Conservation (phyloP, 2,329 filamentous ascomycete genomes). For the Dryadomyces sulphureus region DNA sequence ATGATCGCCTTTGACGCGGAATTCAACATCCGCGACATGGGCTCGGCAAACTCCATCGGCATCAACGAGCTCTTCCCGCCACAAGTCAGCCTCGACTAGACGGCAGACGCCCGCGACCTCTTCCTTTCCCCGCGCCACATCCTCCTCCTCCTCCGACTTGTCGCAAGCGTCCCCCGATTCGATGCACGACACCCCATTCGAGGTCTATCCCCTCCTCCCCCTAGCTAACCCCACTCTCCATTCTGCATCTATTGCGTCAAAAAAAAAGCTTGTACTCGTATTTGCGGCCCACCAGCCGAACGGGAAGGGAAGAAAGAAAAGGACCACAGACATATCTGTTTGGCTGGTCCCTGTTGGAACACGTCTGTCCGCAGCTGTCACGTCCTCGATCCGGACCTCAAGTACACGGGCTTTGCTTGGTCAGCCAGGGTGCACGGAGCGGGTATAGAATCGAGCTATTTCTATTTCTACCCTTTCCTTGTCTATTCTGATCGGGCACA, state of each 20-base stretch:
- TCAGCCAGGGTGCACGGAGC: conserved; percentile 6
- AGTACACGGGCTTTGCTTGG: neutral
- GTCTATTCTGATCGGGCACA: neutral
- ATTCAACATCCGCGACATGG: conserved; percentile 9
- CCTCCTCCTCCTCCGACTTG: too few relatives aligned
- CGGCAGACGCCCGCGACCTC: neutral
- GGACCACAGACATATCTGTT: neutral
- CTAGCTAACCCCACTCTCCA: neutral
- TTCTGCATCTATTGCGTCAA: neutral
- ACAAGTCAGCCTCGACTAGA: conserved; percentile 9
- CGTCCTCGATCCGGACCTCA: neutral
- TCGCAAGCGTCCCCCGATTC: too few relatives aligned
- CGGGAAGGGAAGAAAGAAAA: neutral
- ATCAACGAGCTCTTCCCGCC: conserved; percentile 7
- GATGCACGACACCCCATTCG: neutral
- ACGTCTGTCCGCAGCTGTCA: too few relatives aligned
- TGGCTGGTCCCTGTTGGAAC: too few relatives aligned
- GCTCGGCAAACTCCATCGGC: conserved; percentile 1
- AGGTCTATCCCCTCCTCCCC: too few relatives aligned
- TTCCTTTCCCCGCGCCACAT: neutral
- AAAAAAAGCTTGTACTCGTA: neutral
- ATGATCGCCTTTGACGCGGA: conserved; percentile 48
- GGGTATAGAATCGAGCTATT: conserved; percentile 5
- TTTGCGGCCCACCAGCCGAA: neutral
- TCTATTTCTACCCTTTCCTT: neutral